Base-by-base conservation (phyloP, 768 basidiomycete genomes). In the Tylopilus plumbeoviolaceoides region DNA sequence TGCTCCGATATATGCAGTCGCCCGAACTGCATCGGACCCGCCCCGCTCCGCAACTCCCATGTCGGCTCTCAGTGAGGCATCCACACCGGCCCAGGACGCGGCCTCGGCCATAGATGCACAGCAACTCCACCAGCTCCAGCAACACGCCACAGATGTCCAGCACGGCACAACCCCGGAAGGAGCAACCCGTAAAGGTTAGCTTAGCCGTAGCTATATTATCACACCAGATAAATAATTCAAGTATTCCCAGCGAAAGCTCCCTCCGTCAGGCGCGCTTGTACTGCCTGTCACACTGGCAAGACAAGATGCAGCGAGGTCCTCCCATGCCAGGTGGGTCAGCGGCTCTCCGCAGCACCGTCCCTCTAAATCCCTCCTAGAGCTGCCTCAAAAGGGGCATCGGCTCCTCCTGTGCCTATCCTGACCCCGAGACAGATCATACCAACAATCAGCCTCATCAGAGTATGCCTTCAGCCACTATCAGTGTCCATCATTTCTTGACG, bases 301-400 rank as follows among this genome's bases (percentile, higher is more conserved):
- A 91, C 89, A 12, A 75, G 88, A 60, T 91, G 89, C 62, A 89
- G 86, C 60, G 89, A 91, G 70, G 82, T 82, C 31, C 76, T 91
- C 18, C 89, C 89, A 8, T 91, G 89, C 70, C 88, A 89, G 81
- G 87, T 86, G 57, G 11, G 70, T 59, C 25, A 14, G 41, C 47
- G 42, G 46, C 52, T 52, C 42, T 48, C 30, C 45, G 31, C 48
- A 43, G 31, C 63, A 56, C 12, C 48, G 18, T 40, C 40, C 41
- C 50, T 53, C 41, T 50, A 36, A 44, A 27, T 44, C 27, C 51
- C 50, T 33, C 47, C 30, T 68, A 90, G 89, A 89, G 84, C 68
- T 91, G 89, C 62, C 76, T 91, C 64, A 91, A 91, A 71, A 81
- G 89, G 49, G 89, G 89, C 18, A 75, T 89, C 49, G 88, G 85